A percentile compares a stretch with the other conserved stretches of the same genome.
phyloP scores from a whole-genome alignment of 441 rosid genomes.

The Brassica hybrid region DNA sequence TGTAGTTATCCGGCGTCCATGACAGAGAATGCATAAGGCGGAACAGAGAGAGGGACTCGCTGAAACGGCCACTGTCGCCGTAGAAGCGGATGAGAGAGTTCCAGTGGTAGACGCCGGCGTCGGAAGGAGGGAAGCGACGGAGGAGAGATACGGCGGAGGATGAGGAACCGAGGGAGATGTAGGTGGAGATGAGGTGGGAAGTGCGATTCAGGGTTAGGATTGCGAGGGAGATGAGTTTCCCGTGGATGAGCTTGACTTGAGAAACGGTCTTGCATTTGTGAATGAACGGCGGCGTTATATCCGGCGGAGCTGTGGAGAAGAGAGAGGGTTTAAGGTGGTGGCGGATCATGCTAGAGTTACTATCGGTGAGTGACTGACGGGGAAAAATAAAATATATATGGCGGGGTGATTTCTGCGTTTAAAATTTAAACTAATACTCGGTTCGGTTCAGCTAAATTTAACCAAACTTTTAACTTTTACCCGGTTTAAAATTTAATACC shows the following conservation, averaged over 20 bases:
- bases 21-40: conserved; percentile 58
- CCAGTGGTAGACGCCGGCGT: conserved; percentile 69
- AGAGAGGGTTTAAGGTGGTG: conserved; percentile 23
- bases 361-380: no score
- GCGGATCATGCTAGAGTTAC: no score
- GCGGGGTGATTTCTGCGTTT: no score
- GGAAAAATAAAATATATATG: no score
- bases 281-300: conserved; percentile 49
- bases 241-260: conserved; percentile 70
- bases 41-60: conserved; percentile 49
- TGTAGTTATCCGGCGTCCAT: conserved; percentile 77
- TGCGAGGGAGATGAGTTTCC: conserved; percentile 61
- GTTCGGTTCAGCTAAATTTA: no score
- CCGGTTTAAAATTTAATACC: no score
- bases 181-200: conserved; percentile 66
- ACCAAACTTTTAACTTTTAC: no score
- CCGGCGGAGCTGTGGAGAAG: conserved; percentile 42
- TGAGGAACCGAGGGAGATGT: conserved; percentile 61
- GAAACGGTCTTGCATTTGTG: conserved; percentile 64
- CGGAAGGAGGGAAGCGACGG: conserved; percentile 53
- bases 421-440: no score
- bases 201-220: conserved; percentile 46
- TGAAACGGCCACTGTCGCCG: conserved; percentile 45
- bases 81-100: conserved; percentile 65
- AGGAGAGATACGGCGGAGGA: conserved; percentile 63